Base-by-base conservation (phyloP, 169 alveolate species). In the Toxoplasma gondii region DNA sequence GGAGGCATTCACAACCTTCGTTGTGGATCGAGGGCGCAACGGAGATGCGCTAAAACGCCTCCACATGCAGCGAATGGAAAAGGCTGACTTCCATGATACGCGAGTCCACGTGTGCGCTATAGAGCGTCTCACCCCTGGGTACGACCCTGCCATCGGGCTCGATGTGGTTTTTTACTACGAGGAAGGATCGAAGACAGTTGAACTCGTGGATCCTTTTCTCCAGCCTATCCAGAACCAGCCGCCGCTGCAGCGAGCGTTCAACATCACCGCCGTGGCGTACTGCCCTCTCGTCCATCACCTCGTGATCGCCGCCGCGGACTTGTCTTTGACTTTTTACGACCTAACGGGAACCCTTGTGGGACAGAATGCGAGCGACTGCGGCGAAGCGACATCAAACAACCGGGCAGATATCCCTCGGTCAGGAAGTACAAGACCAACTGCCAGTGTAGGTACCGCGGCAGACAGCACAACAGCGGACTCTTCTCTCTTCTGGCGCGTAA, bases 1-100 rank as follows among this genome's bases (percentile, higher is more conserved):
- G 92, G 92, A 84, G 78, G 80, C 41, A 78, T 49, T 84, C 78
- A 84, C 91, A 31, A 31, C 45, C 36, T 84, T 84, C 78, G 41
- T 84, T 45, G 78, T 84, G 19, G 91, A 84, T 49, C 69, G 91
- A 5, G 91, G 91, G 9, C 38, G 78, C 34, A 49, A 49, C 12
- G 78, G 45, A 36, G 91, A 84, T 36, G 69, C 49, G 38, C 41
- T 84, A 49, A 84, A 53, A 36, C 78, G 78, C 29, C 44, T 84
- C 4, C 70, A 49, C 44, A 31, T 31, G 78, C 70, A 45, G 39
- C 91, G 91, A 39, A 1, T 84, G 80, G 78, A 45, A 10, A 49
- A 49, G 78, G 34, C 54, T n/a, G 78, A 84, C 78, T 22, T 45
- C 29, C 41, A 53, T 24, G 91, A 84, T 39, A 7, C 70, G 53